Evolutionary conservation across 495 filamentous ascomycete species (phyloP), one percentile per base, ranked within the genome.

Genomic region (Tirmania nivea): DNA sequence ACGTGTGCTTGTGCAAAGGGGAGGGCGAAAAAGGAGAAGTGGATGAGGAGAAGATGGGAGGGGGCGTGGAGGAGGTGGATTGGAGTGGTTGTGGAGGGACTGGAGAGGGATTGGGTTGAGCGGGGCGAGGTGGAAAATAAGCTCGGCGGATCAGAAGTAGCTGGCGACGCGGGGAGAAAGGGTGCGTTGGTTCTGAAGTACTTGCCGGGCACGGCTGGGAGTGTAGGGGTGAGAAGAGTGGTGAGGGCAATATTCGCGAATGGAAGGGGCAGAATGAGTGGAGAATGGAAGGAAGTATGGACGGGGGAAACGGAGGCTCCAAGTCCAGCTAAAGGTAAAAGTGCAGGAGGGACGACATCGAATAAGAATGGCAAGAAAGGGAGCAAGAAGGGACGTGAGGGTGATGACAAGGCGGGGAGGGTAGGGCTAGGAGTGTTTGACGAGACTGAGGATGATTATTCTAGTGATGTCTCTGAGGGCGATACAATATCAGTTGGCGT

Each of bases 41-140:
- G 39, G 39, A 45, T 45, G 39, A 45, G 17, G 39, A 45, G 17
- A 8, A 45, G 39, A 19, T 45, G 39, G 39, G 25, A 31, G 7
- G 75, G 74, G 53, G 72, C 77, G 60, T 97, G 90, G 90, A 78
- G 73, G 55, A 64, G 77, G 8, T 93, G 86, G 84, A 70, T 95
- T 5, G 76, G 79, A 31, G 80, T 80, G 45, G 83, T 94, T 77
- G 65, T 94, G 16, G 77, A 84, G 36, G 73, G 84, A 16, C 60
- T 95, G 1, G 78, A 90, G 59, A 71, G 70, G 47, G 90, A 97
- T 60, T 83, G 84, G 73, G 63, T 69, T 3, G 75, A 80, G 49
- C 69, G 86, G 68, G 59, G 71, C 50, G 60, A 66, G 17, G 69
- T 69, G 12, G 52, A 71, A 8, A 71, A 72, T 48, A 63, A 66